phyloP scores from a whole-genome alignment of 2,329 filamentous ascomycete species.

The Hypomyces rosellus region DNA sequence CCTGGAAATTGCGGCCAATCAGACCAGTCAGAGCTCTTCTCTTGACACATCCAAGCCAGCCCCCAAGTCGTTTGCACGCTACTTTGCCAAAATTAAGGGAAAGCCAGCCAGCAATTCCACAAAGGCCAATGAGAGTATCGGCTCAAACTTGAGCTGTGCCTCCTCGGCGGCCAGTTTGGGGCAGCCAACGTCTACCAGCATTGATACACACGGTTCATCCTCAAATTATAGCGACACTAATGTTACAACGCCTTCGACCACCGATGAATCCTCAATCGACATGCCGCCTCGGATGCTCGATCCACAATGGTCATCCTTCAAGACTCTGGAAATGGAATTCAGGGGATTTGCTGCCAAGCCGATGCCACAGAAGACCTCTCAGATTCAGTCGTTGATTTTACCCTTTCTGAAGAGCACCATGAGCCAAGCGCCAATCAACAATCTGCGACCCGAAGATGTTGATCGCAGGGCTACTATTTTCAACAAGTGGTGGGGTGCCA shows the following conservation, averaged over 20 bases:
- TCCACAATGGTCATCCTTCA: slow-evolving; percentile 50
- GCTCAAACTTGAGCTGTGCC: slow-evolving; percentile 38
- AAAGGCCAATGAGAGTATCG: slow-evolving; percentile 31
- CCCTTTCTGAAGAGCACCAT: slow-evolving; percentile 71
- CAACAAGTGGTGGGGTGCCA: slow-evolving; percentile 83
- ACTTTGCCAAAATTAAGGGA: slow-evolving; percentile 43
- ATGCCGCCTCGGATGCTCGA: slow-evolving; percentile 41
- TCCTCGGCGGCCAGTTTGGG: slow-evolving; percentile 42
- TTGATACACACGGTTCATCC: slow-evolving; percentile 31
- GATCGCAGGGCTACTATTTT: slow-evolving; percentile 73
- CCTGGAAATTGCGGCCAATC: slow-evolving; percentile 23
- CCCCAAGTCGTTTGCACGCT: slow-evolving; percentile 37
- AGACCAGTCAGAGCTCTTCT: slow-evolving; percentile 16
- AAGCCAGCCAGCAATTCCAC: slow-evolving; percentile 40
- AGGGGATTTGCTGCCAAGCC: slow-evolving; percentile 64
- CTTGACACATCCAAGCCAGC: slow-evolving; percentile 31
- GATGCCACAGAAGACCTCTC: slow-evolving; percentile 64
- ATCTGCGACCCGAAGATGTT: slow-evolving; percentile 69
- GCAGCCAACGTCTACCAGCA: slow-evolving; percentile 33
- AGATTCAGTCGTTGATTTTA: slow-evolving; percentile 65
- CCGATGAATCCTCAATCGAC: slow-evolving; percentile 41
- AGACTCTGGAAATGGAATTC: slow-evolving; percentile 43
- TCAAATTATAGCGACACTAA: slow-evolving; percentile 35
- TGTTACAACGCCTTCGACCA: slow-evolving; percentile 25
- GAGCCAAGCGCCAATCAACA: slow-evolving; percentile 57